These are phyloP conservation scores for Tetrahymena borealis DNA, from an alignment of 73 alveolate genomes.

Conservation along the genomic window DNA sequence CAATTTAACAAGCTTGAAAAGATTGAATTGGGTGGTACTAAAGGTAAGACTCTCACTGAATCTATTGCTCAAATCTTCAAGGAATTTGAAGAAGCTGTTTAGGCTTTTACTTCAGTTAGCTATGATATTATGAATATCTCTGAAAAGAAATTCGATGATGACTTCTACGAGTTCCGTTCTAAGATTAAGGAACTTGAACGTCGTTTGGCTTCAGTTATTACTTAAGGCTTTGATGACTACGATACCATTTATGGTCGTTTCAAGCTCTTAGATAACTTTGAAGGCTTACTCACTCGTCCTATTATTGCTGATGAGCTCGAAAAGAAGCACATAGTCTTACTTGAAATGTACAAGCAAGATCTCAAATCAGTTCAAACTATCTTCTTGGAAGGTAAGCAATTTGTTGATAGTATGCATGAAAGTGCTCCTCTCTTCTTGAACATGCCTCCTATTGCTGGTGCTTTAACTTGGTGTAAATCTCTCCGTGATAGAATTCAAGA, in stretches of 20 bases:
- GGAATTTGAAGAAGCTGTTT: constrained; percentile 96
- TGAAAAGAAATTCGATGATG: constrained; percentile 95
- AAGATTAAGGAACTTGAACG: constrained; percentile 94
- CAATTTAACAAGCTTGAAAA: constrained; percentile 95
- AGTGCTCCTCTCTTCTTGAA: constrained; percentile 96
- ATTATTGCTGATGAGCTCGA: constrained; percentile 99
- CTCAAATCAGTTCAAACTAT: constrained; percentile 83
- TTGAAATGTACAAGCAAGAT: constrained; percentile 94
- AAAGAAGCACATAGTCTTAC: constrained; percentile 97
- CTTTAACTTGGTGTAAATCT: constrained; percentile 98
- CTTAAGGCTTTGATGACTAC: constrained; percentile 98
- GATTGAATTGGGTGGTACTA: constrained; percentile 99
- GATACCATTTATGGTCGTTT: constrained; percentile 90
- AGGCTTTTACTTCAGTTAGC: constrained; percentile 84
- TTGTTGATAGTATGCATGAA: constrained; percentile 91
- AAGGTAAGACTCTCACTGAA: constrained; percentile 98
- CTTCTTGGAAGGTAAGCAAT: constrained; percentile 92
- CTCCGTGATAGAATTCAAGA: constrained; percentile 96
- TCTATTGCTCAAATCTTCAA: constrained; percentile 89
- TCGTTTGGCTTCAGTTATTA: constrained; percentile 96
- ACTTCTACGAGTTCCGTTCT: constrained; percentile 92
- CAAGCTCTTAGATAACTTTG: constrained; percentile 95
- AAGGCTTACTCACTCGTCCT: constrained; percentile 99
- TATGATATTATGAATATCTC: constrained; percentile 98
- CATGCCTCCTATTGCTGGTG: constrained; percentile 99